Conservation (phyloP, 2,329 filamentous ascomycete species). For the Xenoacremonium recifei region DNA sequence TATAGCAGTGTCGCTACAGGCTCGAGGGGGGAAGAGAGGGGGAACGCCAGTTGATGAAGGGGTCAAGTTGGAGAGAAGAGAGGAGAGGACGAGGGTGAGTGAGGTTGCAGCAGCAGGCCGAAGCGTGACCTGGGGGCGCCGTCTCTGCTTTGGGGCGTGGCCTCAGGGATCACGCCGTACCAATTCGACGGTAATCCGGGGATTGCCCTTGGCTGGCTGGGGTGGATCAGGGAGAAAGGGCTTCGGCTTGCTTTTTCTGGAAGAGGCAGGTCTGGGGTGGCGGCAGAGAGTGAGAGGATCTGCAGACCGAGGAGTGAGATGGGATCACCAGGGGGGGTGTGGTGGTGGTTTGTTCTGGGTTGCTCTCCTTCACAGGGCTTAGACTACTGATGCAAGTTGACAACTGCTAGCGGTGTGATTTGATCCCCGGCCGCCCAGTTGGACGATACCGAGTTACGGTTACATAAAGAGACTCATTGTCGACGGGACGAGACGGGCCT, state of each 20-base stretch:
- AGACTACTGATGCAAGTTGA: too few species aligned
- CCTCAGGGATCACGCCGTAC: slow-evolving; percentile 24
- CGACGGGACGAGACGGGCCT: too few species aligned
- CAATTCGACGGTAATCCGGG: slow-evolving; percentile 29
- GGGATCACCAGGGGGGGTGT: neutral
- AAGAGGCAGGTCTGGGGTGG: slow-evolving; percentile 5
- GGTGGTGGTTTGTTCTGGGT: too few species aligned
- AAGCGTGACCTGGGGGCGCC: neutral
- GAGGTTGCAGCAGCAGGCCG: slow-evolving; percentile 6
- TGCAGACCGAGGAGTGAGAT: slow-evolving; percentile 15
- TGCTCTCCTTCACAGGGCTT: too few species aligned
- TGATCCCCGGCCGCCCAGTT: too few species aligned
- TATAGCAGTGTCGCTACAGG: too few species aligned
- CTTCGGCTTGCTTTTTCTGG: slow-evolving; percentile 17
- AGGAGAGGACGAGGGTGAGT: slow-evolving; percentile 8
- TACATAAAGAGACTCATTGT: too few species aligned
- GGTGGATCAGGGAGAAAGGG: slow-evolving; percentile 6
- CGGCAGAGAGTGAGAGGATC: slow-evolving; percentile 9
- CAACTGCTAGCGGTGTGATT: too few species aligned
- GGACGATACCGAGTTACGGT: too few species aligned
- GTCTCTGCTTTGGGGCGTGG: too few species aligned
- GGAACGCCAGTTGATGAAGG: too few species aligned
- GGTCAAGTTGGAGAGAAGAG: slow-evolving; percentile 3
- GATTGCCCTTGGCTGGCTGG: slow-evolving; percentile 11
- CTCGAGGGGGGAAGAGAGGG: too few species aligned